Evolutionary conservation across 257 asterid genomes (phyloP).

Genomic region (Anisodus tanguticus): DNA sequence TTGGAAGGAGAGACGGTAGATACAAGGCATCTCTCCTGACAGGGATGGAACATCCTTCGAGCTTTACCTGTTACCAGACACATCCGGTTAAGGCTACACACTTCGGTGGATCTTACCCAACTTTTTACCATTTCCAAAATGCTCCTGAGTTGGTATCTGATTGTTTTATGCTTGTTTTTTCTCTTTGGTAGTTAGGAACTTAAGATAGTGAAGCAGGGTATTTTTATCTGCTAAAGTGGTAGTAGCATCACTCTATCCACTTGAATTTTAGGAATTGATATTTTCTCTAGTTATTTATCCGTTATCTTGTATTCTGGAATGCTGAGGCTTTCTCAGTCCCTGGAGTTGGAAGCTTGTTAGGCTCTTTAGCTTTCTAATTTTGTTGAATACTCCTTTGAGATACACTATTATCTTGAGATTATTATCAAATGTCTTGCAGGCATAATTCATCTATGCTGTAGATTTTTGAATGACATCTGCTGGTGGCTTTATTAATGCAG

Average conservation of each 20-base stretch:
- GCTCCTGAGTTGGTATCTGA: not conserved
- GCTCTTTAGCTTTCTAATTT: conserved; percentile 16
- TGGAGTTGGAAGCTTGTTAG: conserved; percentile 24
- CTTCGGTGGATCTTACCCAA: not conserved
- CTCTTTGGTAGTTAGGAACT: conserved; percentile 15
- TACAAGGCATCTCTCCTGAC: not conserved
- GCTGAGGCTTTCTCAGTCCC: conserved; percentile 22
- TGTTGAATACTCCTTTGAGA: conserved; percentile 28
- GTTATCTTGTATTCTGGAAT: not conserved
- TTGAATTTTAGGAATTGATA: conserved; percentile 5
- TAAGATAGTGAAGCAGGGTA: not conserved
- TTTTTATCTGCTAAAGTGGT: not conserved
- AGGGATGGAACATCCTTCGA: not conserved
- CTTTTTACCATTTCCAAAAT: not conserved
- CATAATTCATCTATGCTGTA: conserved; percentile 36
- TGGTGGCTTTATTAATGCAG: conserved; percentile 67
- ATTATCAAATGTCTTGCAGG: conserved; percentile 35
- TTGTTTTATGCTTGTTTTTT: not conserved
- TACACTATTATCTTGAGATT: conserved; percentile 11
- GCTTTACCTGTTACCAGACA: not conserved
- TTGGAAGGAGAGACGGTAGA: not conserved
- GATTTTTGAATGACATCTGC: conserved; percentile 54
- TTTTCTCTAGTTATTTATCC: not conserved
- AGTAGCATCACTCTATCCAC: conserved; percentile 8
- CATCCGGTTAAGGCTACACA: not conserved